Evolutionary conservation across 140 eudicot genomes (phyloP).

Genomic region (Cichorium intybus): DNA sequence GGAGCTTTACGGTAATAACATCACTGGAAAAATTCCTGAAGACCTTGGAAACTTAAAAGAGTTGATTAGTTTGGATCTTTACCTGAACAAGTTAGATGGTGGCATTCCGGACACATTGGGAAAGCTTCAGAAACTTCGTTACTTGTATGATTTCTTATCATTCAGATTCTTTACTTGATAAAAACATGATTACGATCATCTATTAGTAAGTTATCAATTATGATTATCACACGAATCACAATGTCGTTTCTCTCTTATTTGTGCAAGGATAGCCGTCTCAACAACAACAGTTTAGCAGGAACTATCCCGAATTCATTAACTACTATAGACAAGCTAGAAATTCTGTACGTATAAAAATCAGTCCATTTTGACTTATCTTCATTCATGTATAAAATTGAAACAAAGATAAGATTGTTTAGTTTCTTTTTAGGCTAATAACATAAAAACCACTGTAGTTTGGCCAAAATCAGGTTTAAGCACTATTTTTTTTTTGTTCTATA

Average conservation of each 20-base stretch:
- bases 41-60: constrained; percentile 57
- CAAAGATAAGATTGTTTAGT: background rate
- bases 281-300: constrained; percentile 72
- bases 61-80: constrained; percentile 83
- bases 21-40: constrained; percentile 44
- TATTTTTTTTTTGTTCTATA: too few species aligned
- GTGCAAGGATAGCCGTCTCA: constrained; percentile 74
- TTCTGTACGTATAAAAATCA: constrained; percentile 62
- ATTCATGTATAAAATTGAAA: background rate
- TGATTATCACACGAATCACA: constrained; percentile 4
- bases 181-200: background rate
- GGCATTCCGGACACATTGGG: constrained; percentile 67
- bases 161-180: background rate
- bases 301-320: constrained; percentile 62
- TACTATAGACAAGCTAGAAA: constrained; percentile 45
- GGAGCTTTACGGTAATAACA: constrained; percentile 58
- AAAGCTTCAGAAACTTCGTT: constrained; percentile 65
- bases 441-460: too few species aligned
- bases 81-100: constrained; percentile 55
- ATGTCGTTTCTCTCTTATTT: constrained; percentile 24
- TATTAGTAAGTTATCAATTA: background rate
- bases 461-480: too few species aligned
- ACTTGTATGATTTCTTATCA: constrained; percentile 53
- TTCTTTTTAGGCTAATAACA: too few species aligned
- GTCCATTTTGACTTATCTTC: background rate